Conservation (phyloP, 495 filamentous ascomycete genomes). For the Aspergillus incahuasiensis region DNA sequence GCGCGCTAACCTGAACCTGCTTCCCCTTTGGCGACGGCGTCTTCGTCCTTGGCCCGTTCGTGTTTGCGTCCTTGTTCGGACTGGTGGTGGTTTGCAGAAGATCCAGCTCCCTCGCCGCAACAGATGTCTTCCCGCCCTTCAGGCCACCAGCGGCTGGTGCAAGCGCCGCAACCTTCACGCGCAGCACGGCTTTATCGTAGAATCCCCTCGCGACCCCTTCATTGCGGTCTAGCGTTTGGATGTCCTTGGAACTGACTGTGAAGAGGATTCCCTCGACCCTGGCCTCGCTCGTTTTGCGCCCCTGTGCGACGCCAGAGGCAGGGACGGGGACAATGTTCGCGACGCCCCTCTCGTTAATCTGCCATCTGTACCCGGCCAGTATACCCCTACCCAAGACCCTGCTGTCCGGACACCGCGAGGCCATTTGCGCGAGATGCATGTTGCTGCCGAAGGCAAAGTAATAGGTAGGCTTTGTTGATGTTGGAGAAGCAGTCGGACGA, state of each 20-base stretch:
- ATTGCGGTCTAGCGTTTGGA: background rate
- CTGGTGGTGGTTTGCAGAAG: too few relatives aligned
- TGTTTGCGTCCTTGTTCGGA: too few relatives aligned
- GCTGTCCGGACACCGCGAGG: background rate
- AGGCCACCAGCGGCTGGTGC: background rate
- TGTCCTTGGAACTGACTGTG: background rate
- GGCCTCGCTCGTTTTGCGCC: background rate
- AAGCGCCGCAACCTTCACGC: background rate
- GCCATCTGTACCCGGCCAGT: background rate
- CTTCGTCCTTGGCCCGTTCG: too few relatives aligned
- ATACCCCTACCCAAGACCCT: conserved; percentile 1
- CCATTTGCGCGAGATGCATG: conserved; percentile 9
- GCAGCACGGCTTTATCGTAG: background rate
- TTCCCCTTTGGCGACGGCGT: too few relatives aligned
- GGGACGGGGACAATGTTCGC: conserved; percentile 1
- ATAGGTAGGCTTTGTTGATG: background rate
- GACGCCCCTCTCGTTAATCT: conserved; percentile 5
- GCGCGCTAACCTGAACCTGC: background rate
- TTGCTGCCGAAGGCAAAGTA: conserved; percentile 11
- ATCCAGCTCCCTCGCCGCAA: background rate
- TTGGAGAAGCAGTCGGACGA: background rate
- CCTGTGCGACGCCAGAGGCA: background rate
- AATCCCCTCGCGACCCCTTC: background rate
- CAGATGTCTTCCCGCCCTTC: background rate
- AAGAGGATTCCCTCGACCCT: conserved; percentile 4